Evolutionary conservation across 169 alveolate genomes (phyloP), one percentile per base, ranked within the genome.

Genomic region (Babesia ovata): DNA sequence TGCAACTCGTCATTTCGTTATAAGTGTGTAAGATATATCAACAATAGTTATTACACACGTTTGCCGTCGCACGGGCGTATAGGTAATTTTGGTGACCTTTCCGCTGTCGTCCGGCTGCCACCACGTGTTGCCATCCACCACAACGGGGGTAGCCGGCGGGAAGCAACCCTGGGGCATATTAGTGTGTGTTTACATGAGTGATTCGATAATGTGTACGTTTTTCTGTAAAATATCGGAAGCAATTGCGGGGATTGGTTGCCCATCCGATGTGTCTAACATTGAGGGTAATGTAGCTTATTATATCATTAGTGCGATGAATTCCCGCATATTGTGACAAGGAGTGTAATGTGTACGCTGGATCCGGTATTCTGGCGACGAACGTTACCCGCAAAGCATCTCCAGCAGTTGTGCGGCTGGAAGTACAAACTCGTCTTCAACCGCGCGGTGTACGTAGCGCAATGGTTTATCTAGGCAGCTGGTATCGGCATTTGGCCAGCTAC

Each of bases 1-100:
- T 84, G n/a, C 85, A 85, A 24, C 82, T 70, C 60, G 85, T 70
- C 93, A 89, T 86, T 26, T 22, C 56, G 46, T 59, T 42, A 16
- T 24, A 26, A 19, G 49, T 13, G 48, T 48, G 29, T 66, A 11
- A 2, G 22, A 4, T n/a, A 14, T 66, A n/a, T 24, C 26, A n/a
- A 70, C 6, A 53, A 14, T 12, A 0, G 28, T 22, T 29, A 16
- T 4, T 62, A 42, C 58, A 29, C 72, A 16, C 50, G 50, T 17
- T 24, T 0, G 0, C 39, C 24, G 54, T 62, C 7, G 16, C 16
- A 33, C 21, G 59, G 14, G 59, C 21, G 66, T n/a, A 0, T 10
- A 58, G n/a, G 17, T 14, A 58, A 13, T 2, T 14, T 13, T 58
- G 22, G 59, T 52, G 59, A 4, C 7, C 33, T 28, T 12, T n/a